Evolutionary conservation across 768 basidiomycete genomes (phyloP).

Genomic region (Lactarius akahatsu): DNA sequence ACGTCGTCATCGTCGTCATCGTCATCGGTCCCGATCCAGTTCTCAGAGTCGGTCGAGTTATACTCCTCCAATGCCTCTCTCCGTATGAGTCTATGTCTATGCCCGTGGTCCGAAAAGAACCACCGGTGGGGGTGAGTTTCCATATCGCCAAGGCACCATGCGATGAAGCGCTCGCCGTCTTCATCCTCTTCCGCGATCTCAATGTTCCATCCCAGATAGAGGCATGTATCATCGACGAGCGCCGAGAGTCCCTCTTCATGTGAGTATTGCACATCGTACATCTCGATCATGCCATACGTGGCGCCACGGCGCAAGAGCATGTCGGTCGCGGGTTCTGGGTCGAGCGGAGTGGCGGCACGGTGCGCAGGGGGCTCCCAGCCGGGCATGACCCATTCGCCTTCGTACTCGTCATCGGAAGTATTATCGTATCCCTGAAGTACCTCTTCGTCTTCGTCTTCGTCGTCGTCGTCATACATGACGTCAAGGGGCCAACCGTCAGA

Average conservation of each 20-base stretch:
- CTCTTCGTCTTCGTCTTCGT: slow-evolving; percentile 32
- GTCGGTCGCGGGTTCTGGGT: slow-evolving; percentile 37
- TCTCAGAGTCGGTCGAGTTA: slow-evolving; percentile 24
- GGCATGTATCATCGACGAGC: slow-evolving; percentile 39
- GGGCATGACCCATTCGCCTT: slow-evolving; percentile 44
- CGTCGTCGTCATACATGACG: slow-evolving; percentile 35
- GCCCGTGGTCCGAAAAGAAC: slow-evolving; percentile 33
- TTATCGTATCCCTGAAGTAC: slow-evolving; percentile 37
- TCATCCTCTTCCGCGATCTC: slow-evolving; percentile 44
- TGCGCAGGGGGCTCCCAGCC: slow-evolving; percentile 60
- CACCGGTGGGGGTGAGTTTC: slow-evolving; percentile 46
- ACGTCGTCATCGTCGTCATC: slow-evolving; percentile 17
- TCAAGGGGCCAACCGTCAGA: slow-evolving; percentile 33
- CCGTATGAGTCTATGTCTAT: slow-evolving; percentile 23
- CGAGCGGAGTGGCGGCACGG: slow-evolving; percentile 38
- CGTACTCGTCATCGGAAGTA: slow-evolving; percentile 41
- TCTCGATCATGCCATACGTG: slow-evolving; percentile 55
- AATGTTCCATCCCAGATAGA: slow-evolving; percentile 73
- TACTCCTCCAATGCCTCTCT: slow-evolving; percentile 23
- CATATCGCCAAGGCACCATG: slow-evolving; percentile 43
- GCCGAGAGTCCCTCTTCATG: slow-evolving; percentile 57
- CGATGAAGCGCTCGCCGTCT: slow-evolving; percentile 43
- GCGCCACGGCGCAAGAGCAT: slow-evolving; percentile 59
- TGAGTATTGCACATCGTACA: slow-evolving; percentile 53
- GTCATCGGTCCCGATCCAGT: slow-evolving; percentile 20